Evolutionary conservation across 176 grass and related monocot species (phyloP), one percentile per base, ranked within the genome.

Genomic region (Elaeis guineensis): DNA sequence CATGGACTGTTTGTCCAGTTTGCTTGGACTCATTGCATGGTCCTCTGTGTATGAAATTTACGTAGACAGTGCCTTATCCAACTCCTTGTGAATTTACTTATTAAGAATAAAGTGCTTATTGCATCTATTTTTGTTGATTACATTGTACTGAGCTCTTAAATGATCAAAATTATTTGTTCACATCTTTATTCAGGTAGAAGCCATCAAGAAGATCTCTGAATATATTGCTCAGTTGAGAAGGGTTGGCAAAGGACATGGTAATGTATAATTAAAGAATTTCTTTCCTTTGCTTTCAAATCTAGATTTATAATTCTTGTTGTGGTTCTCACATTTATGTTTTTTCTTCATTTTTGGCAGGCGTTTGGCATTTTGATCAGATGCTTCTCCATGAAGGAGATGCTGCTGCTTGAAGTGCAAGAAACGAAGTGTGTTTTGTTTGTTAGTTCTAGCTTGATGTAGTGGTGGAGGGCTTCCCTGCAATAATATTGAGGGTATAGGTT

Each of bases 341-440:
- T 28, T 16, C 18, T 25, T 3, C 62, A 1, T 44, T 12, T 9
- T 12, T 44, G 35, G 49, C 69, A 72, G 69, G 69, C 4, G 69
- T 72, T 53, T 72, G 69, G 69, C 69, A 72, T 35, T 72, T 62
- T 16, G 58, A 72, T 52, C 57, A 62, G 58, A 62, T 72, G 58
- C 69, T 72, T 72, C 69, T 72, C 18, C 30, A 59, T 17, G 67
- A 72, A 62, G 57, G n/a, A 53, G 44, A 35, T 62, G 69, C 9
- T 50, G 67, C 5, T 8, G 49, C 11, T 0, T 44, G 35, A 44
- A 2, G 35, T 44, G 35, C 35, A 44, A 44, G 35, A 44, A 35
- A 44, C 2, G 35, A 12, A 44, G 35, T 44, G 1, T 9, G 11
- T 44, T 44, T 44, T 14, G 3, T 44, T 44, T 44, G 1, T 14